Evolutionary conservation across 2,329 filamentous ascomycete genomes (phyloP).

Genomic region (Pestalotiopsis fici): DNA sequence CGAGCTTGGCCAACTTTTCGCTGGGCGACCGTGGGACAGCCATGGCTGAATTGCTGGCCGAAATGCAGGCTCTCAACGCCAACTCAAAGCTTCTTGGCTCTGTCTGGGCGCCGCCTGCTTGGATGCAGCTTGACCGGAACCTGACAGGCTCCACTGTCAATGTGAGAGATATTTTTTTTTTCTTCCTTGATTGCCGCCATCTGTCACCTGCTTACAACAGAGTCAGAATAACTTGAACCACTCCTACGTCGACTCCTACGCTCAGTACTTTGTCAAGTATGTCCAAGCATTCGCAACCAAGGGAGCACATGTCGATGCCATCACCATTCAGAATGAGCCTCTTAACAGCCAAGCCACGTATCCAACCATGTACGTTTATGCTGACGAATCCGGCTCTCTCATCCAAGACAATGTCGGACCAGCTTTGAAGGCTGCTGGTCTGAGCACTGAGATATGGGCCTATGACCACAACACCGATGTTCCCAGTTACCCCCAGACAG

Average conservation of each 20-base stretch:
- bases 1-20: constrained; percentile 29
- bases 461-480: constrained; percentile 42
- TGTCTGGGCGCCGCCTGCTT: constrained; percentile 40
- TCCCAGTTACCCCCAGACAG: constrained; percentile 37
- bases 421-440: constrained; percentile 35
- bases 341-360: constrained; percentile 39
- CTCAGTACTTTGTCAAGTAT: constrained; percentile 42
- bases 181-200: neutral
- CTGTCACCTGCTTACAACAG: neutral
- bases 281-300: constrained; percentile 36
- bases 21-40: constrained; percentile 38
- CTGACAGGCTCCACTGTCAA: constrained; percentile 12
- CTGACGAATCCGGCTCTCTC: constrained; percentile 35
- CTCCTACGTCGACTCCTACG: constrained; percentile 33
- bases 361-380: constrained; percentile 37
- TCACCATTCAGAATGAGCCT: constrained; percentile 47
- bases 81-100: constrained; percentile 37
- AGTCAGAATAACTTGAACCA: constrained; percentile 39
- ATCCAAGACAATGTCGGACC: constrained; percentile 40
- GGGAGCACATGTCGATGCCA: constrained; percentile 38
- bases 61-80: constrained; percentile 35
- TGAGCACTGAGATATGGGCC: constrained; percentile 47
- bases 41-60: constrained; percentile 37
- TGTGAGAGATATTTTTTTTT: neutral
- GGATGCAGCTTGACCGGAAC: constrained; percentile 40